Evolutionary conservation across 306 rosid genomes (phyloP).

Genomic region (Luffa aegyptiaca): DNA sequence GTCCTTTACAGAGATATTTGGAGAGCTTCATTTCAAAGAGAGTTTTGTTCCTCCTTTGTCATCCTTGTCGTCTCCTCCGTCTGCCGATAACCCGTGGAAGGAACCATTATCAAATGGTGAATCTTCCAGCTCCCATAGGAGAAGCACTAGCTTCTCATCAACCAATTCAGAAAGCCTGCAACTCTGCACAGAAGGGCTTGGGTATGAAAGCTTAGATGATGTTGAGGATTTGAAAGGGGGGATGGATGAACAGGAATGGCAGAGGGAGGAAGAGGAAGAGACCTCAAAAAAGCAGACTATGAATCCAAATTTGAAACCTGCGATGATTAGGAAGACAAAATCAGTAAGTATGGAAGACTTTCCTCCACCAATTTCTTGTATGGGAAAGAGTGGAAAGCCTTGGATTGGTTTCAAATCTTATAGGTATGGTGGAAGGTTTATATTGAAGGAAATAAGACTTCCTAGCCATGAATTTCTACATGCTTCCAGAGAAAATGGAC

Average conservation of each 20-base stretch:
- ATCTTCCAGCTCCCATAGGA: conserved; percentile 23
- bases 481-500: conserved; percentile 78
- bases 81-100: neutral
- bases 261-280: conserved; percentile 4
- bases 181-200: conserved; percentile 93
- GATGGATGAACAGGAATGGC: neutral
- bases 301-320: conserved; percentile 12
- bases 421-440: conserved; percentile 63
- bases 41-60: conserved; percentile 12
- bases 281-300: conserved; percentile 5
- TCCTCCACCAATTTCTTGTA: conserved; percentile 84
- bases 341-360: conserved; percentile 31
- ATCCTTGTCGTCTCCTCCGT: neutral
- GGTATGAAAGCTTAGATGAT: conserved; percentile 78
- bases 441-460: conserved; percentile 51
- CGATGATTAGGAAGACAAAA: conserved; percentile 35
- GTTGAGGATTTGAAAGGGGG: conserved; percentile 47
- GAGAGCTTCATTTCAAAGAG: conserved; percentile 78
- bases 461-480: conserved; percentile 57
- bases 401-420: conserved; percentile 56
- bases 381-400: conserved; percentile 64
- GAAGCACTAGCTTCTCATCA: conserved; percentile 52
- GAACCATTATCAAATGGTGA: conserved; percentile 1
- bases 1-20: conserved; percentile 68
- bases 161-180: conserved; percentile 63